Base-by-base conservation (phyloP, 129 eudicot species). In the Flaveria ramosissima region DNA sequence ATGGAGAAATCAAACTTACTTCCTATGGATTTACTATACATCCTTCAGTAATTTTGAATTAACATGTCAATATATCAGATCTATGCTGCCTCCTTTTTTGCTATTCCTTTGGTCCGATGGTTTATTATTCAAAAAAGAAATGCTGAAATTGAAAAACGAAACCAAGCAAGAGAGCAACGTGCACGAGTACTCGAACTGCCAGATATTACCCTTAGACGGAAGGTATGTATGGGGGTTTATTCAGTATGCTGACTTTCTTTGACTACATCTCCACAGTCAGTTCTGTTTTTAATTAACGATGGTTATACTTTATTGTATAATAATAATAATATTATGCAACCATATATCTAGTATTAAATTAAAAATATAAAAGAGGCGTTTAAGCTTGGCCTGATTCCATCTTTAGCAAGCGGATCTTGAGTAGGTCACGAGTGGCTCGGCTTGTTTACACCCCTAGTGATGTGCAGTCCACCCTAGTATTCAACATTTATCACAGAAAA, bases 1-100 rank as follows among this genome's bases (percentile, higher is more conserved):
- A 8, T 36, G 50, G 17, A 24, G 41, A 36, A 36, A 36, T 36
- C 7, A 36, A 36, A 36, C 41, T 36, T 48, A 11, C 43, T 41
- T 67, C 16, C 10, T 42, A 67, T n/a, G 30, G 52, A 67, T 41
- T 42, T 67, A 17, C 24, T 48, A 30, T 16, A 26, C 16, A 51
- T 51, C 32, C 26, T 61, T 26, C 2, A 15, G 27, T 30, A 27
- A 9, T 61, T 60, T 45, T 45, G 46, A 51, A 26, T 46, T 71
- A 21, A 68, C 57, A 65, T 73, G 8, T 73, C 13, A 24, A 75
- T 36, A 70, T 77, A 80, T 75, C 97, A 95, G 99, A 80, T 95
- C 41, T 95, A 95, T 79, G 99, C 99, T 26, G 97, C 89, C 76
- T 91, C 99, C 17, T 92, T 95, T 85, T 95, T 95, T 77, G 94